These are phyloP conservation scores for Euphorbia celastroides DNA, from an alignment of 441 rosid species.

Conservation along the genomic window DNA sequence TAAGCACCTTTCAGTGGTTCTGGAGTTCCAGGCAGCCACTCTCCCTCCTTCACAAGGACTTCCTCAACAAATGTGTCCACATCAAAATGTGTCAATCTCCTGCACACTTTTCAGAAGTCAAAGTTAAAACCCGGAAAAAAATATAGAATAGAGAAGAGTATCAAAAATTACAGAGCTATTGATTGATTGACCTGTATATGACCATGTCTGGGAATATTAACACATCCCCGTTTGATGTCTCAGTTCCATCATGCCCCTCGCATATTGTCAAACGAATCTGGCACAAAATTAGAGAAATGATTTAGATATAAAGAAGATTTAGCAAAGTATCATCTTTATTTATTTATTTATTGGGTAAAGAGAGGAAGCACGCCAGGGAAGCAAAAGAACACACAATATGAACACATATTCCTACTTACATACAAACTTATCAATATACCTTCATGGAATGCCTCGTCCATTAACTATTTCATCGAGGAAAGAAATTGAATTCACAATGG, in stretches of 20 bases:
- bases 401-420: no score
- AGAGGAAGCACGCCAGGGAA: not conserved
- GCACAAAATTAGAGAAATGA: conserved; percentile 11
- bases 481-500: not conserved
- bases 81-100: conserved; percentile 98
- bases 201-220: conserved; percentile 97
- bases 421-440: not conserved
- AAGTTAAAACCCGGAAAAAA: conserved; percentile 19
- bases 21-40: conserved; percentile 93
- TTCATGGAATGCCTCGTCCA: not conserved
- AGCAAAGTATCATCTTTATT: conserved; percentile 4
- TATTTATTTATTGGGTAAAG: not conserved
- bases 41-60: conserved; percentile 91
- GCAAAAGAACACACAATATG: no score
- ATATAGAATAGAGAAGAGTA: conserved; percentile 1
- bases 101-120: conserved; percentile 36
- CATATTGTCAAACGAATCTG: conserved; percentile 91
- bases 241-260: conserved; percentile 97
- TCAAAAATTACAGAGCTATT: conserved; percentile 4
- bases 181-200: conserved; percentile 70
- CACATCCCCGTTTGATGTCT: conserved; percentile 98
- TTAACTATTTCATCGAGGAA: not conserved
- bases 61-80: conserved; percentile 98
- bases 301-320: conserved; percentile 11
- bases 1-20: conserved; percentile 73